phyloP scores from a whole-genome alignment of 2,329 filamentous ascomycete genomes.

The Truncatella angustata region DNA sequence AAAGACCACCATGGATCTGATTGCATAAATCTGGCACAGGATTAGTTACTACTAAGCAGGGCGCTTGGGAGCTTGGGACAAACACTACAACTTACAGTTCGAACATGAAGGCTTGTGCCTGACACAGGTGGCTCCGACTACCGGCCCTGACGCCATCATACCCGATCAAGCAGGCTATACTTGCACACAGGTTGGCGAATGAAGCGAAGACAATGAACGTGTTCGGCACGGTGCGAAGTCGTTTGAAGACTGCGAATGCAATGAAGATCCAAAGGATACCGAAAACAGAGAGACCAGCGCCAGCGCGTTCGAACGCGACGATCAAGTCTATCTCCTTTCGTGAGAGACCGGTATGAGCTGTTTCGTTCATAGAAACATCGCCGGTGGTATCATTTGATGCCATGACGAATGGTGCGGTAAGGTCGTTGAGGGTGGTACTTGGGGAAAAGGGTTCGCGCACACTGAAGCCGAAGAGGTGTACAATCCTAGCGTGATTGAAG shows the following conservation, averaged over 20 bases:
- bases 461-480: too few species aligned
- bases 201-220: constrained; percentile 63
- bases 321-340: constrained; percentile 38
- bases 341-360: constrained; percentile 10
- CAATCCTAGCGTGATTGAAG: too few species aligned
- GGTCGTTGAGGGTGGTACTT: too few species aligned
- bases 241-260: constrained; percentile 48
- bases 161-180: constrained; percentile 68
- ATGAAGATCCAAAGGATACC: constrained; percentile 51
- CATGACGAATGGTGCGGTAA: too few species aligned
- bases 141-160: constrained; percentile 60
- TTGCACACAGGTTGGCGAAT: constrained; percentile 57
- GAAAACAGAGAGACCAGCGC: constrained; percentile 51
- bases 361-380: not conserved
- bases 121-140: constrained; percentile 56
- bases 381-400: not conserved
- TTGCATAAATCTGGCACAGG: constrained; percentile 65
- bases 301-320: constrained; percentile 49
- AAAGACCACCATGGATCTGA: constrained; percentile 76
- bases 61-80: not conserved
- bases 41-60: not conserved
- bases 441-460: too few species aligned
- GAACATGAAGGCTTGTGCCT: constrained; percentile 59
- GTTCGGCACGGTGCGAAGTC: constrained; percentile 57
- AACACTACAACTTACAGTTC: constrained; percentile 56